These are phyloP conservation scores for Trametopsis cervina DNA, from an alignment of 768 basidiomycete genomes.

Conservation along the genomic window DNA sequence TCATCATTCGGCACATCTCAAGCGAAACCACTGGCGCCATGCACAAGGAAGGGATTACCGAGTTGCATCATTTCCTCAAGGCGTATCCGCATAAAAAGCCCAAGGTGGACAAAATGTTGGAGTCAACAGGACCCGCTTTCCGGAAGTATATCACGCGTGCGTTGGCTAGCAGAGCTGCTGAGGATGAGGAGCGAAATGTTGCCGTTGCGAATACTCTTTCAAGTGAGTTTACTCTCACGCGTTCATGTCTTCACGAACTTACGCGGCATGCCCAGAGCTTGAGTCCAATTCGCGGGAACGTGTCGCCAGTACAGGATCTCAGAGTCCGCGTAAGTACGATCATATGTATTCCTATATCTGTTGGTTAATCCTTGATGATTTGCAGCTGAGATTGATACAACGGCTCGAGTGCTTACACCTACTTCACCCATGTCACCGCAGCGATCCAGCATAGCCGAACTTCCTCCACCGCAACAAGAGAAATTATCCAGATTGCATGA, in stretches of 20 bases:
- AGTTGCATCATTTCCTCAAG: constrained; percentile 90
- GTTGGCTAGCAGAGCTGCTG: constrained; percentile 78
- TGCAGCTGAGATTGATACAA: constrained; percentile 13
- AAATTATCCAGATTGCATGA: constrained; percentile 71
- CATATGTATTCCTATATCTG: too few species aligned
- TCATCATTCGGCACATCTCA: constrained; percentile 81
- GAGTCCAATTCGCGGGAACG: constrained; percentile 48
- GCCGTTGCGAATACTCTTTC: constrained; percentile 81
- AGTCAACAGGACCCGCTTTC: constrained; percentile 85
- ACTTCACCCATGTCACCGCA: constrained; percentile 25
- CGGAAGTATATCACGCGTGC: constrained; percentile 88
- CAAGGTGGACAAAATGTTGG: constrained; percentile 81
- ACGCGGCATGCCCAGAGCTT: constrained; percentile 36
- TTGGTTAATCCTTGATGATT: neutral
- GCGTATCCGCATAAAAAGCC: constrained; percentile 79
- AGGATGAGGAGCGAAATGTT: constrained; percentile 73
- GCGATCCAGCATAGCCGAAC: constrained; percentile 24
- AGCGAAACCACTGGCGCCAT: constrained; percentile 84
- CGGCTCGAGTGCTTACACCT: constrained; percentile 14
- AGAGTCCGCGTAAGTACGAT: constrained; percentile 5
- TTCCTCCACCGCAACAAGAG: constrained; percentile 39
- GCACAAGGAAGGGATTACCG: constrained; percentile 92
- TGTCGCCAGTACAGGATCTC: constrained; percentile 14
- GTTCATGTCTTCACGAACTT: constrained; percentile 1
- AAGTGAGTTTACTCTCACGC: constrained; percentile 40